Evolutionary conservation across 805 yeast species (phyloP), one percentile per base, ranked within the genome.

Genomic region (Suhomyces sp.): DNA sequence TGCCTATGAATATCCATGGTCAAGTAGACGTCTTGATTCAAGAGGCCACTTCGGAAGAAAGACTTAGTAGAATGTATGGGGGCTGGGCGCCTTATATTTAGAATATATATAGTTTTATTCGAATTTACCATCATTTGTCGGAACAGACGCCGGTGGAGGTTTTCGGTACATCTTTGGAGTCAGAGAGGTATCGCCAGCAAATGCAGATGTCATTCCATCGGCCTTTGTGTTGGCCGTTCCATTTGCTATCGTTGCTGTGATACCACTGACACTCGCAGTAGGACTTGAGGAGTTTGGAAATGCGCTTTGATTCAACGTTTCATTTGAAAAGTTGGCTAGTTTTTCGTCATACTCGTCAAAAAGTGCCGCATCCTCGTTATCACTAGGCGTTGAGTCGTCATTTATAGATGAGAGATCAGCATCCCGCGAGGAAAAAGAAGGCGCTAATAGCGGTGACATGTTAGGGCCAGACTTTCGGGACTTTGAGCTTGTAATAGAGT

Each of bases 11-110:
- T 69, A 88, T 92, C 2, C 85, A 87, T 44, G 98, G 97, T 0
- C 97, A 93, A 62, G 97, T 91, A 1, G 97, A 94, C 61, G 84
- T 87, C 25, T 77, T 94, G 54, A 87, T 93, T 29, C 89, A 87
- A 58, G 88, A 86, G 55, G 94, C 98, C 0, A 80, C 88, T 0
- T 83, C 89, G 1, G 73, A 73, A 4, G 89, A 84, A 44, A 85
- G 85, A 56, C 69, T 94, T 43, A 77, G 89, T 27, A 86, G 80
- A 58, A 93, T 94, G 99, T 94, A 89, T 67, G 83, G 87, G 22
- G 99, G 99, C 3, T 94, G 99, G 99, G 68, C 76, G 4, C 72
- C 78, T 6, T 73, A 71, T 55, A 53, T 68, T 17, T 71, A 56
- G 49, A 10, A 13, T 20, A 41, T 41, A 22, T 41, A 21, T 22